Evolutionary conservation across 2,329 filamentous ascomycete genomes (phyloP), one percentile per base, ranked within the genome.

Genomic region (Iodosphaeria phyllophila): DNA sequence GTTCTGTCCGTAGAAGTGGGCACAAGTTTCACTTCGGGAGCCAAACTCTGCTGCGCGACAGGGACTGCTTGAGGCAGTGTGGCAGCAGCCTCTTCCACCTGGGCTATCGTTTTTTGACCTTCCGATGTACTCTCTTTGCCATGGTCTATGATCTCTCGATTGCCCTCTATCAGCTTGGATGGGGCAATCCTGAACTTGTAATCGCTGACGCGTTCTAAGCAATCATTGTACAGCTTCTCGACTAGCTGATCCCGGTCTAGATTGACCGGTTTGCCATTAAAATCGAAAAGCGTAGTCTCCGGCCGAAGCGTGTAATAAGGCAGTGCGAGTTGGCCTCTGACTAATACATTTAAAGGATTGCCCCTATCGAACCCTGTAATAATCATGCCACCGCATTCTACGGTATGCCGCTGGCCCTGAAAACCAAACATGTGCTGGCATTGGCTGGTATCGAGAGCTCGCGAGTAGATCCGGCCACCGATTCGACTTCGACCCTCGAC

Each of bases 371-470:
- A 98, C 1, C 89, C 89, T 17, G 91, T 93, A 32, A 98, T 83
- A 31, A 98, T 95, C 61, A 98, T 92, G 28, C 86, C 89, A 15
- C 89, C 89, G 73, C 93, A 91, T 47, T 98, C 89, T 16, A 82
- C 89, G 12, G 84, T 95, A 41, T 75, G 76, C 25, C 69, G 57
- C 32, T 59, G 64, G 6, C 57, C 61, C 51, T 64, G 46, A 61
- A 66, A 50, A 43, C 35, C 57, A 39, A 43, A 58, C 51, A 43
- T 69, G 37, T 34, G 52, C 49, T 41, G 56, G 43, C 28, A 56
- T 48, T 46, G 64, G 47, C 55, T 75, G 53, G 54, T 70, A 60
- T 56, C 55, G 33, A 74, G 62, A 13, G 63, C 52, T 26, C 65
- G 82, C 26, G 89, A 98, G 50, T 93, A 95, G 12, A 98, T 82